These are phyloP conservation scores for Dipodascopsis uninucleata DNA, from an alignment of 805 yeast species.

Conservation along the genomic window DNA sequence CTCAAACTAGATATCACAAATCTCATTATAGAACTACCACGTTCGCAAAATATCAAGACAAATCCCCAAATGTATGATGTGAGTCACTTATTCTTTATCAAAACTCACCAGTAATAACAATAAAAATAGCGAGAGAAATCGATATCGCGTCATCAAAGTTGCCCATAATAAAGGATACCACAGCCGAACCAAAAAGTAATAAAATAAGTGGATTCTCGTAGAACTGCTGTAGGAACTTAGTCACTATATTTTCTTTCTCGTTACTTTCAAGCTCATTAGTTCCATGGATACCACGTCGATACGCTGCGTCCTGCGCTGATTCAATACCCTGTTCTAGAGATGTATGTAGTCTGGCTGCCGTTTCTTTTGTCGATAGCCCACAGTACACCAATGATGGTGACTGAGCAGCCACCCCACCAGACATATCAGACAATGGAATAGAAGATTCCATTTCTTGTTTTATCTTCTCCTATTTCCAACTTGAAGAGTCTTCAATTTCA, in stretches of 20 bases:
- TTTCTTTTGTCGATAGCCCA: constrained; percentile 60
- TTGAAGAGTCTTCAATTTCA: no score
- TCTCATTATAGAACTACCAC: no score
- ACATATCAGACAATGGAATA: background rate
- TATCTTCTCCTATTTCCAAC: no score
- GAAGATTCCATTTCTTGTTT: no score
- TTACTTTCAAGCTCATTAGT: constrained; percentile 71
- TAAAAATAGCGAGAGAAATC: constrained; percentile 83
- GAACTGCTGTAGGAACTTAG: constrained; percentile 74
- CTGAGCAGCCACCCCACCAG: constrained; percentile 2
- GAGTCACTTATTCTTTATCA: no score
- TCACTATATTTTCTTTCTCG: constrained; percentile 61
- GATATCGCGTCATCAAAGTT: constrained; percentile 94
- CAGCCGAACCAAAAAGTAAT: constrained; percentile 84
- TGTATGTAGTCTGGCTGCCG: constrained; percentile 59
- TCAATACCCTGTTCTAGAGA: constrained; percentile 58
- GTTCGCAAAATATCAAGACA: background rate
- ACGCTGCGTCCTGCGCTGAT: constrained; percentile 64
- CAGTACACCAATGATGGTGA: constrained; percentile 66
- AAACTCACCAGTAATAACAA: constrained; percentile 67
- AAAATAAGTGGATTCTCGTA: constrained; percentile 89
- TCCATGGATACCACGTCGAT: constrained; percentile 74
- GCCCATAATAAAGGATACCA: constrained; percentile 85
- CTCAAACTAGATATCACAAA: no score
- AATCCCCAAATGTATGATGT: no score